These are phyloP conservation scores for Skeletonema costatum DNA, from an alignment of 108 stramenopile genomes.

Conservation along the genomic window DNA sequence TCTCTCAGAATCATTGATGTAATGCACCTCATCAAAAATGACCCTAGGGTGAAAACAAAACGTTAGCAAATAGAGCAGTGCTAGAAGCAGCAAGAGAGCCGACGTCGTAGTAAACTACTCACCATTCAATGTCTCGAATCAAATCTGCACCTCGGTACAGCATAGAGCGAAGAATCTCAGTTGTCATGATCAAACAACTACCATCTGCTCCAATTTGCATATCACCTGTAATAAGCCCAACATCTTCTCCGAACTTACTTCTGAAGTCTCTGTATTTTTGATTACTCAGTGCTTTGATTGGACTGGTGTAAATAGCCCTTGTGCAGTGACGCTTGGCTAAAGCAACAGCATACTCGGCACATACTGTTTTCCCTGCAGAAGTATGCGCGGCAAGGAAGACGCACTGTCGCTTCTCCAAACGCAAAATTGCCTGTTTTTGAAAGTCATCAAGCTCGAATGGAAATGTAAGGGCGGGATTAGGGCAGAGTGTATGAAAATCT, in stretches of 20 bases:
- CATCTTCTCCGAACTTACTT: slow-evolving; percentile 78
- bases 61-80: neutral
- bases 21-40: slow-evolving; percentile 93
- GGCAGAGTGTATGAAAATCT: slow-evolving; percentile 72
- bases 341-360: slow-evolving; percentile 93
- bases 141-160: slow-evolving; percentile 91
- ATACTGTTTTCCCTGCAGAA: slow-evolving; percentile 93
- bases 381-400: slow-evolving; percentile 96
- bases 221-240: slow-evolving; percentile 92
- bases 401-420: slow-evolving; percentile 80
- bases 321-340: slow-evolving; percentile 77
- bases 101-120: neutral
- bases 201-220: slow-evolving; percentile 73
- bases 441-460: slow-evolving; percentile 88
- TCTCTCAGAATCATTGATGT: slow-evolving; percentile 90
- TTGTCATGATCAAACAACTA: slow-evolving; percentile 95
- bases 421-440: slow-evolving; percentile 91
- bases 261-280: slow-evolving; percentile 96
- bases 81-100: neutral
- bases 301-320: slow-evolving; percentile 88
- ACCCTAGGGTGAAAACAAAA: slow-evolving; percentile 57
- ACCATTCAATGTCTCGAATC: slow-evolving; percentile 72
- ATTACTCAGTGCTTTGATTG: slow-evolving; percentile 94
- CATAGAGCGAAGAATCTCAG: slow-evolving; percentile 91
- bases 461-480: slow-evolving; percentile 71